Evolutionary conservation across 371 early-diverging fungal species (phyloP), one percentile per base, ranked within the genome.

Genomic region (Mortierella sp.): DNA sequence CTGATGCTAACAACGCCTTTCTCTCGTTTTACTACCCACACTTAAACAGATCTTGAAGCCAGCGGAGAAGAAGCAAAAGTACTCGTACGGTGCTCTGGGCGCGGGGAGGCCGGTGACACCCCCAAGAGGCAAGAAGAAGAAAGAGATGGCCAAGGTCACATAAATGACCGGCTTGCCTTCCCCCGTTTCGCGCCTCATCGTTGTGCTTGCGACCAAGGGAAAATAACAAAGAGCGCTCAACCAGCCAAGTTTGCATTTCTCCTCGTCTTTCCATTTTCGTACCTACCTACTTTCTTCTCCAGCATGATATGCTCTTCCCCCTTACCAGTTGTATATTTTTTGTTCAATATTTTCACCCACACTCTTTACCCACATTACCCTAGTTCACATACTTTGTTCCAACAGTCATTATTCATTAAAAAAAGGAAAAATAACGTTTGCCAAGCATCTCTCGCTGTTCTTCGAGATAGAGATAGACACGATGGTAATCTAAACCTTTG

Each of bases 51-150:
- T 83, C 60, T 46, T 83, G 60, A 83, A 83, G 56, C 84, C 84
- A 44, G 84, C 84, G 0, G 84, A 80, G 21, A 83, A 83, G 80
- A 83, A 83, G 72, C 74, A 73, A 54, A 83, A 80, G 70, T 80
- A 80, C 46, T 48, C 78, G 5, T 80, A 83, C 43, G 80, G 80
- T 12, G 74, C 41, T 44, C 74, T 46, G 75, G 90, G 78, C 24
- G 44, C 80, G 27, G 78, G 74, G 10, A 49, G 63, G 35, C 63
- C 63, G 21, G 63, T 63, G 63, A 63, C 63, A 8, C 63, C 79
- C 14, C 76, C 79, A 41, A 80, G 80, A n/a, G 84, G 84, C 77
- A 83, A 83, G 80, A 83, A 83, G 72, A 83, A 80, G 80, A 83
- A 80, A 75, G 80, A 83, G 75, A 75, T 80, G 75, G 78, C 75